Evolutionary conservation across 1,139 yeast genomes (phyloP), one percentile per base, ranked within the genome.

Genomic region (Blastobotrys illinoisensis): DNA sequence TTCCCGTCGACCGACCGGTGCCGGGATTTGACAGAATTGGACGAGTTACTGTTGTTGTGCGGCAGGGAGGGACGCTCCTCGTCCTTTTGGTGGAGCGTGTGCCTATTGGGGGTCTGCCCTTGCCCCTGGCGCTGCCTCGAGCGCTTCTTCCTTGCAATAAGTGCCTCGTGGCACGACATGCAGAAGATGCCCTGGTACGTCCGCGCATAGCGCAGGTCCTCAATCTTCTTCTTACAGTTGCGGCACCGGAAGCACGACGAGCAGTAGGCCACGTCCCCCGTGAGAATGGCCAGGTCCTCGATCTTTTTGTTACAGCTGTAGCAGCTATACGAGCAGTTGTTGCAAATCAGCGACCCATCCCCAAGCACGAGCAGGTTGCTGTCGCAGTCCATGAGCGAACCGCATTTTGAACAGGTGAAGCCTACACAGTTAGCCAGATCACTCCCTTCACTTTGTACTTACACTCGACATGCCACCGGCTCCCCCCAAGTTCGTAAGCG

Each of bases 391-490:
- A 93, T 74, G 48, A 85, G 80, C 60, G 81, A 78, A 46, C 79
- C 77, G 71, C 99, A 93, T 63, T 86, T 86, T 56, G 95, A 86
- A 71, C 99, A 93, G 54, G 84, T 80, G 72, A 93, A 95, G 63
- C 72, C 69, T 65, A 36, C 23, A 44, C 18, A 9, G 16, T 47
- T 48, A 14, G 51, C 36, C 6, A 18, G 32, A 13, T 9, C 32
- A 14, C 5, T 23, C 18, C 23, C 28, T n/a, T 28, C 5, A 14
- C 6, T 5, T 11, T 9, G 32, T 48, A 66, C 70, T 57, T 62
- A 71, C 98, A 93, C 60, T 86, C 82, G 54, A 89, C 88, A 69
- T 93, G 99, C 99, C 99, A 93, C 62, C 96, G 81, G 68, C 89
- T 93, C 52, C 88, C 95, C 23, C 97, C 96, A 54, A 73, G 66